Conservation (phyloP, 768 basidiomycete genomes). For the Guyanaporus albipodus region DNA sequence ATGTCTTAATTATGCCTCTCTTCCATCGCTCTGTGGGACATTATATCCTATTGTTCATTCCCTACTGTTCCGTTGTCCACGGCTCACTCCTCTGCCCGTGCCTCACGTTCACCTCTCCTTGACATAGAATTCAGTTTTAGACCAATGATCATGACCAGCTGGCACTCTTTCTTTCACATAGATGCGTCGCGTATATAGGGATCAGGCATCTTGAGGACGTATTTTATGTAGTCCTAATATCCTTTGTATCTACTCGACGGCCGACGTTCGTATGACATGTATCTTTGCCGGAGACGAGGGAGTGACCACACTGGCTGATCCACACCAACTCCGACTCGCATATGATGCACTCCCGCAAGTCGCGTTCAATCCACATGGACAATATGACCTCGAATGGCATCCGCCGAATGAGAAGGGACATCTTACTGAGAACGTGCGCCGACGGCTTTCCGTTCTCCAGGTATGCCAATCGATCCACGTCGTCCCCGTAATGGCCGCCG, state of each 20-base stretch:
- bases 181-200: constrained; percentile 32
- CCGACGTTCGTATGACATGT: constrained; percentile 18
- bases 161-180: constrained; percentile 19
- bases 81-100: constrained; percentile 1
- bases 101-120: constrained; percentile 2
- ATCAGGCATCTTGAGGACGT: constrained; percentile 35
- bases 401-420: constrained; percentile 15
- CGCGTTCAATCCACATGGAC: constrained; percentile 19
- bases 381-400: constrained; percentile 24
- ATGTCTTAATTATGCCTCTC: constrained; percentile 6
- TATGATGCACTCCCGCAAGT: constrained; percentile 15
- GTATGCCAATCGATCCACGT: constrained; percentile 16
- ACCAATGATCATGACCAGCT: constrained; percentile 13
- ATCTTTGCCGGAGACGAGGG: not conserved
- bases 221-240: constrained; percentile 34
- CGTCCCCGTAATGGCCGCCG: not conserved
- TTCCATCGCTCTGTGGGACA: constrained; percentile 5
- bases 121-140: constrained; percentile 25
- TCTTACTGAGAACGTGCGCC: constrained; percentile 19
- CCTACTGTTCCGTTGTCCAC: constrained; percentile 4
- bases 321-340: constrained; percentile 12
- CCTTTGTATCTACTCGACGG: constrained; percentile 25
- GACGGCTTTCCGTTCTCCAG: constrained; percentile 35
- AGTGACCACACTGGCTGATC: not conserved
- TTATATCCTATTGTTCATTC: constrained; percentile 19